Percentiles rank a stretch among this genome's conserved stretches.
phyloP scores from a whole-genome alignment of 352 stramenopile species.

The Phytophthora sansomeana region DNA sequence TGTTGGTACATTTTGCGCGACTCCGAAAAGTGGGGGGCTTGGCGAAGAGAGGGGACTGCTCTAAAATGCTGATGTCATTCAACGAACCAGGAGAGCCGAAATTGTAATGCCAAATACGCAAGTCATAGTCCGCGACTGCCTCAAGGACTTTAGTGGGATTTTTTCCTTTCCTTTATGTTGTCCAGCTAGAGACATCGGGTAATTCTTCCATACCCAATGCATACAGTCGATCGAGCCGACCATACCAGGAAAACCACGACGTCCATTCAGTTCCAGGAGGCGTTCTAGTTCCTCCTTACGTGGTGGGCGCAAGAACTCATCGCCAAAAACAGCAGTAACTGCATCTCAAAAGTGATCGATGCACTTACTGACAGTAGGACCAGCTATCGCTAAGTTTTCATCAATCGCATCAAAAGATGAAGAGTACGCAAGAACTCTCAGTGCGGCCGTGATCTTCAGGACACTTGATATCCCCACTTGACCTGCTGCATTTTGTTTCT shows the following conservation, averaged over 20 bases:
- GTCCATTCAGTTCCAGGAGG: neutral
- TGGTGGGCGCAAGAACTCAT: neutral
- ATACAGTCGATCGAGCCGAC: conserved; percentile 11
- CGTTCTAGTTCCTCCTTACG: neutral
- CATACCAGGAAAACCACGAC: conserved; percentile 4
- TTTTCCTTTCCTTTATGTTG: conserved; percentile 1
- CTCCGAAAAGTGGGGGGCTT: conserved; percentile 16
- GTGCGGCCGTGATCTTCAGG: neutral
- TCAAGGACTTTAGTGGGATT: too few species aligned
- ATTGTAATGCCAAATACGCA: too few species aligned
- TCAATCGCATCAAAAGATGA: neutral
- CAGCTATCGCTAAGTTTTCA: neutral
- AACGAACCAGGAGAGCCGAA: too few species aligned
- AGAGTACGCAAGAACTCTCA: neutral
- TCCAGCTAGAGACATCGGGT: neutral
- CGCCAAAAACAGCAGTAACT: neutral
- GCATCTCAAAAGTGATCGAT: neutral
- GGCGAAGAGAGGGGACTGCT: too few species aligned
- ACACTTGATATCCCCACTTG: neutral
- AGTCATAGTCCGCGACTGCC: too few species aligned
- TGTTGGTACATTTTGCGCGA: conserved; percentile 16
- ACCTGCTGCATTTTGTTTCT: neutral
- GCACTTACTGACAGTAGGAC: neutral
- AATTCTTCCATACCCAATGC: conserved; percentile 7
- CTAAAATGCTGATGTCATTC: too few species aligned